Evolutionary conservation across 140 eudicot genomes (phyloP).

Genomic region (Artemisia princeps): DNA sequence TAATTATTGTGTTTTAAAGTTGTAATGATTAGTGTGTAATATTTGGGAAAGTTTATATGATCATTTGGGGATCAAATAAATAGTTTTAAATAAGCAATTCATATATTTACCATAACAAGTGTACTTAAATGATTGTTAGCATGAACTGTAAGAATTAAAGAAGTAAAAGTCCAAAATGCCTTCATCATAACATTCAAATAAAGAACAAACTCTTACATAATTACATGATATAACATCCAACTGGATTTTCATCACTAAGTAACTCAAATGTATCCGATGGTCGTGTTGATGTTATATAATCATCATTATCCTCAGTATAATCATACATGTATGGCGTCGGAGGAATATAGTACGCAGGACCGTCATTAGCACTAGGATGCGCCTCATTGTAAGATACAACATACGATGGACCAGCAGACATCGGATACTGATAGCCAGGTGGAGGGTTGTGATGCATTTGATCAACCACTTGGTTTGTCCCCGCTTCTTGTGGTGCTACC

Average conservation of each 20-base stretch:
- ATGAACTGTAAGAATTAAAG: neutral
- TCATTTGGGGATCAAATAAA: neutral
- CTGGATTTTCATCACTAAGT: constrained; percentile 80
- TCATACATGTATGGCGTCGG: constrained; percentile 46
- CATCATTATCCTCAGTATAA: constrained; percentile 28
- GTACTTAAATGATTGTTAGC: neutral
- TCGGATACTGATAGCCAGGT: constrained; percentile 33
- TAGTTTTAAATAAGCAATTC: too few species aligned
- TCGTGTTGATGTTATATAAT: constrained; percentile 23
- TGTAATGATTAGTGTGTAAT: neutral
- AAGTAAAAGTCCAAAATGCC: neutral
- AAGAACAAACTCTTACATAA: constrained; percentile 7
- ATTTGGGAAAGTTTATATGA: too few species aligned
- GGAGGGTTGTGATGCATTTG: constrained; percentile 45
- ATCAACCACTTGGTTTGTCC: constrained; percentile 41
- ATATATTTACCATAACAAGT: too few species aligned
- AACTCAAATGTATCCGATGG: constrained; percentile 53
- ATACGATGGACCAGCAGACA: constrained; percentile 36
- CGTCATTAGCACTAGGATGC: constrained; percentile 38
- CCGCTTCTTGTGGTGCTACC: constrained; percentile 25
- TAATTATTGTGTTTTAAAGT: neutral
- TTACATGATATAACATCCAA: constrained; percentile 65
- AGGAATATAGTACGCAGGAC: constrained; percentile 48
- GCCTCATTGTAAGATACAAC: constrained; percentile 56
- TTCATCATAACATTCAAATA: neutral